These are phyloP conservation scores for Myrmaecium sp. DNA, from an alignment of 2,329 filamentous ascomycete species.

Conservation along the genomic window DNA sequence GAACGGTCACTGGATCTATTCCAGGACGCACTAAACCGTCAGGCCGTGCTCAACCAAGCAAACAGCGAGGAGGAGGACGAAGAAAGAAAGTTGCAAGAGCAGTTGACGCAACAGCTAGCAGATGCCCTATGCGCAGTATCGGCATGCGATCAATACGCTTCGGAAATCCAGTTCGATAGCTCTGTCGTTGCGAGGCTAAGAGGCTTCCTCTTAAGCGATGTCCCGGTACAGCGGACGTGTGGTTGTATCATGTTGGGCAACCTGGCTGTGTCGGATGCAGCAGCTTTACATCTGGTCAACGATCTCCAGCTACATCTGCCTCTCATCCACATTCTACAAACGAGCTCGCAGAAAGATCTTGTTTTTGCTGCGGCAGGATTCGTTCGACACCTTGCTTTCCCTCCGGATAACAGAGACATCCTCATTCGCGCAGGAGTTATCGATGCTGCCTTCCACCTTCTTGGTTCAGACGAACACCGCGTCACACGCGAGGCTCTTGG, in stretches of 20 bases:
- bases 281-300: constrained; percentile 18
- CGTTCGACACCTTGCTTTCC: constrained; percentile 20
- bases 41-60: too few relatives aligned
- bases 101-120: constrained; percentile 13
- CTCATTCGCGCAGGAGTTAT: constrained; percentile 17
- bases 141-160: constrained; percentile 16
- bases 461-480: constrained; percentile 13
- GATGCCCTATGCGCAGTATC: constrained; percentile 16
- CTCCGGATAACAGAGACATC: constrained; percentile 13
- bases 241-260: constrained; percentile 22
- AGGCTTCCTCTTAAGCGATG: constrained; percentile 7
- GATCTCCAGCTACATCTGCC: constrained; percentile 14
- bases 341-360: constrained; percentile 10
- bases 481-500: constrained; percentile 18
- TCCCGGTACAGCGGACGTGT: constrained; percentile 15
- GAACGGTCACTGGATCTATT: constrained; percentile 14
- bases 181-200: constrained; percentile 14
- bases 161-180: constrained; percentile 11
- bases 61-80: constrained; percentile 3
- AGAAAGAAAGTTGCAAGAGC: constrained; percentile 3
- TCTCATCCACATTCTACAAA: constrained; percentile 12
- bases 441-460: constrained; percentile 13
- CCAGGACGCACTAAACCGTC: too few relatives aligned
- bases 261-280: constrained; percentile 18
- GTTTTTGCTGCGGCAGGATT: constrained; percentile 20